These are phyloP conservation scores for Candida andamanensis DNA, from an alignment of 805 yeast genomes.

Conservation along the genomic window DNA sequence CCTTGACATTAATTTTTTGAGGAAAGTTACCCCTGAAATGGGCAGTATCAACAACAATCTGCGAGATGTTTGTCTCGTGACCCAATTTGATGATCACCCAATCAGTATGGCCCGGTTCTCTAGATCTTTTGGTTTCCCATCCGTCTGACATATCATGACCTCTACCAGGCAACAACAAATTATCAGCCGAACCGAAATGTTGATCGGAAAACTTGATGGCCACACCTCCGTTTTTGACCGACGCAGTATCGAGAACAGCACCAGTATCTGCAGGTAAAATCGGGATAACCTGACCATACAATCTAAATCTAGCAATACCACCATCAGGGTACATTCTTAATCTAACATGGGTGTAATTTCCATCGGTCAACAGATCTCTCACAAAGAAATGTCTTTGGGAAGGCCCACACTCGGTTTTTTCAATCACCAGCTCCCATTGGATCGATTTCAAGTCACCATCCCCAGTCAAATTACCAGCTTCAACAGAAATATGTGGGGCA, in stretches of 20 bases:
- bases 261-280: slow-evolving; percentile 46
- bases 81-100: slow-evolving; percentile 89
- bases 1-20: slow-evolving; percentile 69
- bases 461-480: slow-evolving; percentile 47
- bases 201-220: slow-evolving; percentile 82
- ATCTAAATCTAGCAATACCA: slow-evolving; percentile 91
- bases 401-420: slow-evolving; percentile 81
- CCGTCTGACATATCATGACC: slow-evolving; percentile 98
- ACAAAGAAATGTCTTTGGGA: slow-evolving; percentile 78
- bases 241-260: slow-evolving; percentile 61
- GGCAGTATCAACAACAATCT: slow-evolving; percentile 81
- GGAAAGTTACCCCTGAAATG: slow-evolving; percentile 95
- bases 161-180: slow-evolving; percentile 85
- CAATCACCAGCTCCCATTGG: slow-evolving; percentile 69
- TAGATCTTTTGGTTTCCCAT: slow-evolving; percentile 93
- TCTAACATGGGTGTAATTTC: slow-evolving; percentile 71
- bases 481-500: slow-evolving; percentile 86
- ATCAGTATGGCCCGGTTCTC: slow-evolving; percentile 79
- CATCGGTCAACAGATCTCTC: slow-evolving; percentile 52
- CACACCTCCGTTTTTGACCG: slow-evolving; percentile 83
- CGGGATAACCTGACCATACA: slow-evolving; percentile 83
- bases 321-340: slow-evolving; percentile 97
- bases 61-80: slow-evolving; percentile 49
- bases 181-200: slow-evolving; percentile 91
- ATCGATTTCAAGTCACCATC: slow-evolving; percentile 29